Base-by-base conservation (phyloP, 23 red algal genomes). In the Cyanidiococcus yangmingshanensis region DNA sequence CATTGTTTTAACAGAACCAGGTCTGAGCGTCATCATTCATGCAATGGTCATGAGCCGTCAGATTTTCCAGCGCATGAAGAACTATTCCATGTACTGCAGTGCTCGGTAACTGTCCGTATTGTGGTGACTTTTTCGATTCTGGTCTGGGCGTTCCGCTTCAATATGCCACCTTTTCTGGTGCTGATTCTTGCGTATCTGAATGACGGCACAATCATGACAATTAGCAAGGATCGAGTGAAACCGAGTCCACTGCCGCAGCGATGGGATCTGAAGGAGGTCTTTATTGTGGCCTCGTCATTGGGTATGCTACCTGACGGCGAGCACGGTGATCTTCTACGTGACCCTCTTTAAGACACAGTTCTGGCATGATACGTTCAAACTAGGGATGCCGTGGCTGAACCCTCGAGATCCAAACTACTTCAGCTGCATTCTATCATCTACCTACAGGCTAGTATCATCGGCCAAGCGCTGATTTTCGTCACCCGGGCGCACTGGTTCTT, bases 21-120 rank as follows among this genome's bases (percentile, higher is more conserved):
- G 83, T 39, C 59, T 86, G 39, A 63, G 40, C 38, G 76, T 86
- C 7, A 82, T 86, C 67, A 67, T 86, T n/a, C 40, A 79, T 31
- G 83, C 83, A 30, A 86, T 80, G 33, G 59, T 81, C 38, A 74
- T 39, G 40, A 58, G 40, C 36, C 59, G 83, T 29, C 39, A 86
- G 39, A 81, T 86, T n/a, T 86, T 86, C 74, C 83, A 86, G 67
- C 58, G 76, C 35, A 86, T 86, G 83, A 82, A 81, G 39, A 67
- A 54, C 26, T 86, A 86, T 45, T 75, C 83, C 50, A 63, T 80
- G 45, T 86, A 79, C 68, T 39, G n/a, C n/a, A 75, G 37, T 50
- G 39, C 38, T 75, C 83, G 29, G 71, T 76, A 12, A 86, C 83
- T 0, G 75, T 86, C 2, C 75, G 83, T 57, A 80, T 86, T 57